Conservation (phyloP, 805 yeast species). For the Wickerhamiella qilinensis region DNA sequence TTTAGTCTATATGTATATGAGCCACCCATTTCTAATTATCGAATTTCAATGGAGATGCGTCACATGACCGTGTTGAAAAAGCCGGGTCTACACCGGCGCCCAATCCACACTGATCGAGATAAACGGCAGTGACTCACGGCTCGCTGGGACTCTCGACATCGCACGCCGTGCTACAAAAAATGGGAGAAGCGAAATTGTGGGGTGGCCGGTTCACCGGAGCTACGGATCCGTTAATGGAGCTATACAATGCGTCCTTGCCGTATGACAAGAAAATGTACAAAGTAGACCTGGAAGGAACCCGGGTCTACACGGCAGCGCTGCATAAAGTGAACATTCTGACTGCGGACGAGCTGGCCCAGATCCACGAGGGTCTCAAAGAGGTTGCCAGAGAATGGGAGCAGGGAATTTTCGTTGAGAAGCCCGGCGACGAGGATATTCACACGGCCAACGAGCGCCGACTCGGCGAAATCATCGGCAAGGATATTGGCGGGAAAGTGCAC, state of each 20-base stretch:
- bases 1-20: too few relatives aligned
- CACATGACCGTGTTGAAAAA: too few relatives aligned
- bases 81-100: too few relatives aligned
- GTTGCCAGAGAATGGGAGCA: constrained; percentile 73
- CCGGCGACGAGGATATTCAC: constrained; percentile 95
- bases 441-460: constrained; percentile 96
- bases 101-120: too few relatives aligned
- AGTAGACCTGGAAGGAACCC: constrained; percentile 88
- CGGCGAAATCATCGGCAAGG: constrained; percentile 88
- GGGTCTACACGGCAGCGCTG: constrained; percentile 80
- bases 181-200: constrained; percentile 67
- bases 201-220: constrained; percentile 96
- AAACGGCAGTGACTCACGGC: too few relatives aligned
- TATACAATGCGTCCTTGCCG: constrained; percentile 92
- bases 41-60: too few relatives aligned
- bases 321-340: constrained; percentile 62
- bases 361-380: constrained; percentile 63
- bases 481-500: constrained; percentile 93
- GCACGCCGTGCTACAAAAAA: too few relatives aligned
- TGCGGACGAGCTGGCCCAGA: constrained; percentile 54
- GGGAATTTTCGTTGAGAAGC: constrained; percentile 51
- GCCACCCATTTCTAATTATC: too few relatives aligned
- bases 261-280: constrained; percentile 90
- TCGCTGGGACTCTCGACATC: too few relatives aligned
- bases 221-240: constrained; percentile 92